A percentile compares a stretch with the other conserved stretches of the same genome.
Evolutionary conservation across 306 rosid species (phyloP).

Genomic region (Cucurbita maxima): DNA sequence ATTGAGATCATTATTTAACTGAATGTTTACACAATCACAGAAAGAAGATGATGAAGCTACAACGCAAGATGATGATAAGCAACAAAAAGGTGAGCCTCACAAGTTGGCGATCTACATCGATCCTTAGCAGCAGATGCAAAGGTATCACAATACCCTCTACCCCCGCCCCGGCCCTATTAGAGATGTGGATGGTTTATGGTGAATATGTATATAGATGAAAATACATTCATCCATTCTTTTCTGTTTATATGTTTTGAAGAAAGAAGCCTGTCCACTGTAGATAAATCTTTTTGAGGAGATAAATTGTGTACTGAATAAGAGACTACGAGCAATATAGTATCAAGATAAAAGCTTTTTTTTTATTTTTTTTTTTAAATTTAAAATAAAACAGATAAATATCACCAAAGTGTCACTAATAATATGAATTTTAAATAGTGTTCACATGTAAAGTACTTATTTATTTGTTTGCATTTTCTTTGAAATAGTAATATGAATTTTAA

Average conservation of each 20-base stretch:
- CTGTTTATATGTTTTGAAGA: conserved; percentile 44
- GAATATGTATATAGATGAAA: conserved; percentile 41
- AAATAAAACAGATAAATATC: too few relatives aligned
- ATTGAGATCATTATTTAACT: not conserved
- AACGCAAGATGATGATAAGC: not conserved
- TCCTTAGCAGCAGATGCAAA: conserved; percentile 25
- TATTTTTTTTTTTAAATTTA: too few relatives aligned
- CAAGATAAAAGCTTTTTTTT: not conserved
- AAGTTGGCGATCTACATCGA: conserved; percentile 47
- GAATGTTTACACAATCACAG: conserved; percentile 18
- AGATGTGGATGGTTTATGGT: conserved; percentile 9
- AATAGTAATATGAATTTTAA: too few relatives aligned
- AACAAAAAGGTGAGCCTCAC: conserved; percentile 34
- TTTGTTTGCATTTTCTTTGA: too few relatives aligned
- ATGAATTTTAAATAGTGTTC: too few relatives aligned
- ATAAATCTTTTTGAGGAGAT: conserved; percentile 18
- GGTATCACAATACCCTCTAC: not conserved
- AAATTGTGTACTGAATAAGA: conserved; percentile 31
- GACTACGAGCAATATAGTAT: conserved; percentile 12
- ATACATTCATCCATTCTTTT: conserved; percentile 59
- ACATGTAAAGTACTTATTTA: too few relatives aligned
- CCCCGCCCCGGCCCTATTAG: not conserved
- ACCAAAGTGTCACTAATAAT: too few relatives aligned
- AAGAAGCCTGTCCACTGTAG: conserved; percentile 18
- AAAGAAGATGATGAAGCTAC: conserved; percentile 5